Conservation (phyloP, 495 filamentous ascomycete genomes). For the Penicillium ucsense region DNA sequence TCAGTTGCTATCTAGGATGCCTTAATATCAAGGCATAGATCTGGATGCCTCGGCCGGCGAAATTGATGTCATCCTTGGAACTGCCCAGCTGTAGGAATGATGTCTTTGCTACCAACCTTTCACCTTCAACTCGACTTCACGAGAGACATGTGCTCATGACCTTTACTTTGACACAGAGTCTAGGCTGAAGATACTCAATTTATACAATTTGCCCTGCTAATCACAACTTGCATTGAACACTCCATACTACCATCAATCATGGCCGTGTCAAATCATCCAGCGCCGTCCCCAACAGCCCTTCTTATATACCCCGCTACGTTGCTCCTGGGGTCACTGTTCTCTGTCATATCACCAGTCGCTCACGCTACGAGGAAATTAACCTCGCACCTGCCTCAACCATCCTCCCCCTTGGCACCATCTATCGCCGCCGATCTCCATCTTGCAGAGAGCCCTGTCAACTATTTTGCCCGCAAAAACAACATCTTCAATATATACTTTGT, state of each 20-base stretch:
- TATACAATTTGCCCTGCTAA: too few relatives aligned
- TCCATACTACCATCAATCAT: conserved; percentile 5
- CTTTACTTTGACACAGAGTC: too few relatives aligned
- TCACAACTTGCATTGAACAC: too few relatives aligned
- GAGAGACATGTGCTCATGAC: too few relatives aligned
- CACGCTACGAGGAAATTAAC: conserved; percentile 17
- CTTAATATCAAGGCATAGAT: conserved; percentile 2
- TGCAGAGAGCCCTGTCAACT: conserved; percentile 44
- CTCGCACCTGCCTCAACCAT: conserved; percentile 36
- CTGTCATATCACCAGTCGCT: conserved; percentile 60
- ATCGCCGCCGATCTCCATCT: conserved; percentile 35
- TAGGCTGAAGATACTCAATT: too few relatives aligned
- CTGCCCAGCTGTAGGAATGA: conserved; percentile 1
- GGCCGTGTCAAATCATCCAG: conserved; percentile 14
- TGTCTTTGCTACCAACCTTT: neutral
- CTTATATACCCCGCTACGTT: conserved; percentile 71
- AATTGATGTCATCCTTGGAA: conserved; percentile 12
- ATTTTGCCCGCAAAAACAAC: conserved; percentile 89
- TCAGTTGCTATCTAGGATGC: neutral
- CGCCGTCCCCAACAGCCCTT: conserved; percentile 25
- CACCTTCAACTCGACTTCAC: too few relatives aligned
- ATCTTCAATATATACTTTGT: conserved; percentile 86
- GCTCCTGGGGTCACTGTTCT: conserved; percentile 70
- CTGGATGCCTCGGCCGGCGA: conserved; percentile 9
- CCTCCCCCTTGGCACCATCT: conserved; percentile 44